phyloP scores from a whole-genome alignment of 2,329 filamentous ascomycete genomes.

The Neocatenulostroma microsporum region DNA sequence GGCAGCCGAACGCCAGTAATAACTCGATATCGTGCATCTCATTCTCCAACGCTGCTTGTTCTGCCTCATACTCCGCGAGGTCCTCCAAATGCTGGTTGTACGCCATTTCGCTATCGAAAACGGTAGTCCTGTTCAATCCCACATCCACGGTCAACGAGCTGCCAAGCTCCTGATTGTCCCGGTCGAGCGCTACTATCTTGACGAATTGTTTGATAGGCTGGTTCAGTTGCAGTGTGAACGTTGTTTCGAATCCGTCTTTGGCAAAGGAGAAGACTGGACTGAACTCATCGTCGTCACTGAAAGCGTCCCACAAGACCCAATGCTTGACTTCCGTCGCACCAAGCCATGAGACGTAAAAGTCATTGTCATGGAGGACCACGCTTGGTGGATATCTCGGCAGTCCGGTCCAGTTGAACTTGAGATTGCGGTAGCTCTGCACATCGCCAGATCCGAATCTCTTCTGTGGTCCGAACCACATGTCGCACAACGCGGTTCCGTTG shows the following conservation, averaged over 20 bases:
- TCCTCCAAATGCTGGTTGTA: too few species aligned
- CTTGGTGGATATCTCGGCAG: conserved; percentile 20
- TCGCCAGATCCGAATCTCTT: conserved; percentile 32
- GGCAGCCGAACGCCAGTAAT: too few species aligned
- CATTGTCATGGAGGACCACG: conserved; percentile 17
- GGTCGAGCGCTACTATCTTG: too few species aligned
- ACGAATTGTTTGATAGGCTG: too few species aligned
- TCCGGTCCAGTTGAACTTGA: conserved; percentile 44
- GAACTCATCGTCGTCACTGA: too few species aligned
- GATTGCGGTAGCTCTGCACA: conserved; percentile 44
- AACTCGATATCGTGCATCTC: too few species aligned
- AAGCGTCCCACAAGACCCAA: conserved; percentile 39
- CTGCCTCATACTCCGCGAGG: too few species aligned
- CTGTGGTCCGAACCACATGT: conserved; percentile 43
- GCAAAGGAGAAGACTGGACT: conserved; percentile 8
- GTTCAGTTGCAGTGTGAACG: conserved; percentile 11
- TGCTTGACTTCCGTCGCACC: conserved; percentile 35
- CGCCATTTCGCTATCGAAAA: too few species aligned
- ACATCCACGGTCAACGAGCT: too few species aligned
- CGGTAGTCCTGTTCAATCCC: too few species aligned
- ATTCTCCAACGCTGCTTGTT: too few species aligned
- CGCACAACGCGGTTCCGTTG: conserved; percentile 45
- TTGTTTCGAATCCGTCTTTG: conserved; percentile 12
- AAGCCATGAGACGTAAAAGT: conserved; percentile 44
- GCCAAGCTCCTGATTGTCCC: too few species aligned